Conservation (phyloP, 129 eudicot genomes). For the Cynara cardunculus region DNA sequence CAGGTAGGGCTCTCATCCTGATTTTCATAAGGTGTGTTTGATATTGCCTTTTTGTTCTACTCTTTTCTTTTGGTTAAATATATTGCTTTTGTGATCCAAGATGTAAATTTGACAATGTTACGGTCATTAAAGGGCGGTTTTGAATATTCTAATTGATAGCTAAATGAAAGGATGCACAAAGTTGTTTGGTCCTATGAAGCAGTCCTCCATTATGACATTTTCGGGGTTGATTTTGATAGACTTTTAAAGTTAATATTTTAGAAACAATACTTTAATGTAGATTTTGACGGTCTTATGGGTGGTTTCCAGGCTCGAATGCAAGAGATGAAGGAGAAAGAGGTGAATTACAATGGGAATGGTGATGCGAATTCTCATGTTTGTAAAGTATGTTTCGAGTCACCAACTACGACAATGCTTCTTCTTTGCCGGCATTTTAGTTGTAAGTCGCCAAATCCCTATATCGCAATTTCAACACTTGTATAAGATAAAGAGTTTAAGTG, state of each 20-base stretch:
- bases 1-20: no score
- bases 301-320: conserved; percentile 80
- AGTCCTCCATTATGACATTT: not conserved
- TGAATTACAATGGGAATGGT: conserved; percentile 44
- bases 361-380: conserved; percentile 84
- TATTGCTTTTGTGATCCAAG: no score
- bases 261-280: not conserved
- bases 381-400: conserved; percentile 73
- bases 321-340: conserved; percentile 96
- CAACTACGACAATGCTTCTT: conserved; percentile 77
- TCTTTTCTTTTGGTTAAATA: no score
- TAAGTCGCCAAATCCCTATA: conserved; percentile 24
- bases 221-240: not conserved
- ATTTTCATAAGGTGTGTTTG: no score
- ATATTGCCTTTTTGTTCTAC: no score
- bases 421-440: conserved; percentile 83
- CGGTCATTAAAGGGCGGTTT: no score
- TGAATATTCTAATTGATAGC: no score
- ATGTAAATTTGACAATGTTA: no score
- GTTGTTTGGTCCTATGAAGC: not conserved
- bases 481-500: not conserved
- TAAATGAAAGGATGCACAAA: no score
- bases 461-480: not conserved
- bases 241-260: not conserved
- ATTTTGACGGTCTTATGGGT: not conserved